Evolutionary conservation across 2,329 filamentous ascomycete species (phyloP).

Genomic region (Pseudogymnoascus sp.): DNA sequence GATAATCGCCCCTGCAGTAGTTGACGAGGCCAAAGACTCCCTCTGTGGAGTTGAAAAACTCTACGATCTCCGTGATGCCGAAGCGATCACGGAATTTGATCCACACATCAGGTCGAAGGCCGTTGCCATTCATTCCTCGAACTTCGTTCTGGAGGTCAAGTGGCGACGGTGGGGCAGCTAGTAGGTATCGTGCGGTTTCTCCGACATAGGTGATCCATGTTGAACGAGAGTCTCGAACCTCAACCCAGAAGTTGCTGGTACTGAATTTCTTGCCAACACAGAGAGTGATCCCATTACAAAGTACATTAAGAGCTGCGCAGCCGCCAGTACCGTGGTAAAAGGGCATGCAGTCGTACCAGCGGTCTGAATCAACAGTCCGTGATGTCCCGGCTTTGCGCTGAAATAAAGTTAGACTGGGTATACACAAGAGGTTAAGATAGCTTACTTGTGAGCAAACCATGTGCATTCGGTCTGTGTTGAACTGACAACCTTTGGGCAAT

Average conservation of each 20-base stretch:
- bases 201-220: slow-evolving; percentile 72
- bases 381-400: slow-evolving; percentile 16
- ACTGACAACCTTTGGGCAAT: slow-evolving; percentile 61
- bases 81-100: slow-evolving; percentile 53
- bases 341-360: slow-evolving; percentile 71
- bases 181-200: slow-evolving; percentile 66
- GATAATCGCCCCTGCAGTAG: slow-evolving; percentile 51
- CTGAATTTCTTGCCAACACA: slow-evolving; percentile 62
- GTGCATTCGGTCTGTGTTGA: slow-evolving; percentile 42
- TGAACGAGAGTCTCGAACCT: slow-evolving; percentile 57
- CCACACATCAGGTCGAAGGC: slow-evolving; percentile 63
- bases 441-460: slow-evolving; percentile 21
- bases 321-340: slow-evolving; percentile 66
- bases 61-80: slow-evolving; percentile 51
- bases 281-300: slow-evolving; percentile 40
- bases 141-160: slow-evolving; percentile 52
- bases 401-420: background rate
- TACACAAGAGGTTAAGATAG: background rate
- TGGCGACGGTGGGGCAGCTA: slow-evolving; percentile 56
- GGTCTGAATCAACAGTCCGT: slow-evolving; percentile 36
- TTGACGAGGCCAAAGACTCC: slow-evolving; percentile 58
- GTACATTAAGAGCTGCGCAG: slow-evolving; percentile 22
- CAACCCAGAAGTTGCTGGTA: slow-evolving; percentile 61
- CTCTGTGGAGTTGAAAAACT: slow-evolving; percentile 75
- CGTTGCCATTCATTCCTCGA: slow-evolving; percentile 56